These are phyloP conservation scores for Evansstolkia leycettana DNA, from an alignment of 495 filamentous ascomycete genomes.

Conservation along the genomic window DNA sequence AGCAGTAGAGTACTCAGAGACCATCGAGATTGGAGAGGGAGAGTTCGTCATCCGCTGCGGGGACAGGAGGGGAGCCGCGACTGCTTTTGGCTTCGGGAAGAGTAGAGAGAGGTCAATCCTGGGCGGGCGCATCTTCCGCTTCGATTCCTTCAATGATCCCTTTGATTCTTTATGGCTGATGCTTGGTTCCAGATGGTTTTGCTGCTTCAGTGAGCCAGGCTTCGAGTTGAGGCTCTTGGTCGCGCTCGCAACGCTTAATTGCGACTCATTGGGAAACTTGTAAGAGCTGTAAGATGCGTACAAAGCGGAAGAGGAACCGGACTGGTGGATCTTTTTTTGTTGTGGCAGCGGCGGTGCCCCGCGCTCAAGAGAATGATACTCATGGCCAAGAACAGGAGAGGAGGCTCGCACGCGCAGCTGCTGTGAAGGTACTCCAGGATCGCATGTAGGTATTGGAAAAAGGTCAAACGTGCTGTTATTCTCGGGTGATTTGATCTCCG, in stretches of 20 bases:
- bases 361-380: slow-evolving; percentile 17
- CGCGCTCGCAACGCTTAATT: neutral
- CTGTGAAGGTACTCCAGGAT: slow-evolving; percentile 11
- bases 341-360: slow-evolving; percentile 14
- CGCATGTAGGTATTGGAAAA: slow-evolving; percentile 13
- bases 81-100: slow-evolving; percentile 31
- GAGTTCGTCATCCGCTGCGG: slow-evolving; percentile 34
- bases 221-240: neutral
- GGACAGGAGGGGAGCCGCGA: slow-evolving; percentile 23
- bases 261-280: no score
- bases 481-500: slow-evolving; percentile 11
- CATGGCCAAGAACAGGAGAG: slow-evolving; percentile 29
- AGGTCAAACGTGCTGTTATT: slow-evolving; percentile 13
- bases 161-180: no score
- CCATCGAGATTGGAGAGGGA: slow-evolving; percentile 27
- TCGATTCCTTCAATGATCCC: slow-evolving; percentile 18
- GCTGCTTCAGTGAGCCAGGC: no score
- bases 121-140: slow-evolving; percentile 29
- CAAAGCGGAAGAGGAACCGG: slow-evolving; percentile 24
- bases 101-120: slow-evolving; percentile 33
- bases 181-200: no score
- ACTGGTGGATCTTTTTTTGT: slow-evolving; percentile 20
- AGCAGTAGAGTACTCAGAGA: slow-evolving; percentile 15
- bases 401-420: slow-evolving; percentile 32
- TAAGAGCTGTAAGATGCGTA: slow-evolving; percentile 24